phyloP scores from a whole-genome alignment of 305 asterid species.

The Fraxinus albicans region DNA sequence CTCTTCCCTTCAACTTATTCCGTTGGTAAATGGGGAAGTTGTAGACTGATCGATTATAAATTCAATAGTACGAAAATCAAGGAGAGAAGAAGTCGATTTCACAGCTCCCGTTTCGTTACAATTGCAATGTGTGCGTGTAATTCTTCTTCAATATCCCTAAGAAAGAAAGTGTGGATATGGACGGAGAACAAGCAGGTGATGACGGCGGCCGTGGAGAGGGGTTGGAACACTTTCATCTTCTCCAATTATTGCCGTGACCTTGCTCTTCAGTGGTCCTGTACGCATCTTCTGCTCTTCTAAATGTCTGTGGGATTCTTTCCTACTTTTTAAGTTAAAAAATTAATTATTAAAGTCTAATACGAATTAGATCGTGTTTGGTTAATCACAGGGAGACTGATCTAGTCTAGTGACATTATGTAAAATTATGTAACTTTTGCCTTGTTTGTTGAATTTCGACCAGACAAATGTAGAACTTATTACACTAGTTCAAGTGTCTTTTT shows the following conservation, averaged over 20 bases:
- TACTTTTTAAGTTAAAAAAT: neutral
- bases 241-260: constrained; percentile 47
- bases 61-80: neutral
- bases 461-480: neutral
- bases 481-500: neutral
- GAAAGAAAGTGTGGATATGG: constrained; percentile 84
- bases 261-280: constrained; percentile 79
- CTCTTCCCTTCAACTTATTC: constrained; percentile 32
- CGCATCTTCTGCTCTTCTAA: constrained; percentile 20
- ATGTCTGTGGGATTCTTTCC: neutral
- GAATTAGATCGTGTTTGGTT: neutral
- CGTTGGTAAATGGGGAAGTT: constrained; percentile 42
- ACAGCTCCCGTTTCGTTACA: constrained; percentile 7
- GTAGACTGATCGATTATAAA: constrained; percentile 32
- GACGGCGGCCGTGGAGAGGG: constrained; percentile 86
- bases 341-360: neutral
- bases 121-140: constrained; percentile 32
- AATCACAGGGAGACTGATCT: neutral
- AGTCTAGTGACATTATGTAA: neutral
- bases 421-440: neutral
- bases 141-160: constrained; percentile 22
- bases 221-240: constrained; percentile 78
- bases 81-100: constrained; percentile 20
- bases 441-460: neutral
- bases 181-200: constrained; percentile 79